Evolutionary conservation across 208 protist species (phyloP), one percentile per base, ranked within the genome.

Genomic region (Wallacemonas rigidus): DNA sequence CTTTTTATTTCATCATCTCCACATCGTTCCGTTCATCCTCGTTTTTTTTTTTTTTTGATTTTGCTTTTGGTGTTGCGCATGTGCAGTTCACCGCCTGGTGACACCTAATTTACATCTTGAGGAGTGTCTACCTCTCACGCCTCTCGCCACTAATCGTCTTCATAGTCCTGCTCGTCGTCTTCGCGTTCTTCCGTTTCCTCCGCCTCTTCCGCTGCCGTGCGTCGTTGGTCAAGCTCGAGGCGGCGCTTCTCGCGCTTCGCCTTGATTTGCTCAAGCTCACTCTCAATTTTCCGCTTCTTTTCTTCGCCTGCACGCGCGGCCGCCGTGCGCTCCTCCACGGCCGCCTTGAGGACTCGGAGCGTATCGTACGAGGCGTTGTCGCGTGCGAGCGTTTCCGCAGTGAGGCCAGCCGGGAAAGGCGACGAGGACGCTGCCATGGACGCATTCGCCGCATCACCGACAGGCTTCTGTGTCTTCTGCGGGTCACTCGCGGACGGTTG

Each of bases 281-380:
- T 68, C 58, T 90, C 71, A 6, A 91, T 65, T 15, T 67, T 55
- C 38, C 54, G 54, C 62, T 75, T 76, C 12, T 69, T 76, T 1
- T 56, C 57, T 2, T 71, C 62, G 3, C 64, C 57, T 6, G 36
- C 41, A 26, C 45, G 58, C 3, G 47, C 12, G 15, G 48, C 58
- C 45, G 7, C 39, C 26, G 62, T 26, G 43, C 54, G 55, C 48
- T 73, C 58, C 38, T 58, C 53, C 9, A 69, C 41, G 2, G 53
- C 57, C n/a, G 36, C 54, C n/a, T n/a, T 55, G 47, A 94, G 57
- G 56, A 72, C 72, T 7, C 48, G 62, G 40, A 83, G 72, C 36
- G 89, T 94, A 8, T 79, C 64, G 36, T 65, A 48, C 2, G 83
- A 89, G 9, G 71, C 73, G 68, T 95, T 95, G 12, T 72, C 82